Evolutionary conservation across 2,329 filamentous ascomycete genomes (phyloP), one percentile per base, ranked within the genome.

Genomic region (Microdochium bolleyi): DNA sequence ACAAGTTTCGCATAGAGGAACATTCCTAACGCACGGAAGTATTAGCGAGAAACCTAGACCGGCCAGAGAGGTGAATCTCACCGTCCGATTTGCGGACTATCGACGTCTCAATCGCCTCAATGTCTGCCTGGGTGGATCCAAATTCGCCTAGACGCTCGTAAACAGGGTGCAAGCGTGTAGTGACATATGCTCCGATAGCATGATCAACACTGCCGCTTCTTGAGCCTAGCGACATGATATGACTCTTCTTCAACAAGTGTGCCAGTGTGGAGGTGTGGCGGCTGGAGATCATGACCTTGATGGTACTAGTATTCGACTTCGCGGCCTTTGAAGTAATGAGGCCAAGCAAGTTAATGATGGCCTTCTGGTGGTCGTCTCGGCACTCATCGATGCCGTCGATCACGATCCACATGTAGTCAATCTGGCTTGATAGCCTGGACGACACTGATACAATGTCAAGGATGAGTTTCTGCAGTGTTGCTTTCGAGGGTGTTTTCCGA

Each of bases 1-100:
- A 71, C 66, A 2, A 71, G 58, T 2, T 65, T 56, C 25, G 68
- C 68, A 37, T 62, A 71, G 1, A 71, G 55, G 52, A 71, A 71
- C 67, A 71, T 71, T 2, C 67, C 69, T 69, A 3, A 41, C 8
- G n/a, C n/a, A 22, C 10, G n/a, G 7, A 22, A 22, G 5, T 3
- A 22, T 46, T 24, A 46, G 41, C 2, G 3, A 48, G 3, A 37
- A 48, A n/a, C n/a, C 32, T 34, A 25, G 4, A n/a, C 14, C 10
- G n/a, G 3, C 24, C 7, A n/a, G 46, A 21, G 7, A 8, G 5
- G 3, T 11, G 16, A 11, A 3, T 19, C 55, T 56, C 54, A 66
- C 66, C 63, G 50, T 66, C 61, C 24, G 64, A 55, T 51, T 62
- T 67, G 0, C 51, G 27, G 0, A 58, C 55, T 21, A 67, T 60